Percentiles rank a stretch among this genome's conserved stretches.
Conservation (phyloP, 768 basidiomycete genomes). For the Panaeolus papilionaceus region DNA sequence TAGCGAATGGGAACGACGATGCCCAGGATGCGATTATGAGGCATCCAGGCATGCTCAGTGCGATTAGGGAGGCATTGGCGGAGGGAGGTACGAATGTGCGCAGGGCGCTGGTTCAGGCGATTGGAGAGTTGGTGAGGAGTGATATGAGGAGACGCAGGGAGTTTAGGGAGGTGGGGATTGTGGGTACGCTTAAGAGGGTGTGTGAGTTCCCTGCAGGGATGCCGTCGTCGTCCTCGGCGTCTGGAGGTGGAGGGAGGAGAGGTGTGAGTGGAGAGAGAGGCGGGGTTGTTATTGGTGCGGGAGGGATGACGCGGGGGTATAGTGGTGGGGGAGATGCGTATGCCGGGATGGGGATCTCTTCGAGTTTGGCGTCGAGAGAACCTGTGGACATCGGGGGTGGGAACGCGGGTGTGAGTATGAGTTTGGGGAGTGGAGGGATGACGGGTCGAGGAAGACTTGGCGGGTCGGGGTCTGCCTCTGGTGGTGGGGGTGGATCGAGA, state of each 20-base stretch:
- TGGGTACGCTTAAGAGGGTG: conserved; percentile 44
- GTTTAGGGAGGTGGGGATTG: conserved; percentile 47
- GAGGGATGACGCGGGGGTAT: background rate
- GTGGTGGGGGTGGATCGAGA: conserved; percentile 1
- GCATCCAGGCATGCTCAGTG: conserved; percentile 55
- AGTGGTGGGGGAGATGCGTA: background rate
- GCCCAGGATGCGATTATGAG: conserved; percentile 60
- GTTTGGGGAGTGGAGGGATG: conserved; percentile 7
- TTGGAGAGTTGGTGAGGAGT: conserved; percentile 60
- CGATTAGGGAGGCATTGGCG: conserved; percentile 63
- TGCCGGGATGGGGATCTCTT: conserved; percentile 4
- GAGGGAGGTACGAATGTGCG: conserved; percentile 64
- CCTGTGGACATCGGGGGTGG: background rate
- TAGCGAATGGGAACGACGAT: conserved; percentile 62
- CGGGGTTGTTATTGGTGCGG: conserved; percentile 12
- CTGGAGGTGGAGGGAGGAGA: background rate
- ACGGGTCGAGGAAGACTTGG: background rate
- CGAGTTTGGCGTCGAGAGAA: conserved; percentile 21
- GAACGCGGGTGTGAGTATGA: conserved; percentile 18
- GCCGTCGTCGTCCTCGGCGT: background rate
- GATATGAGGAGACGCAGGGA: conserved; percentile 40
- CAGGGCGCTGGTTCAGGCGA: conserved; percentile 63
- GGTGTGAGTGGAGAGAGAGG: conserved; percentile 21
- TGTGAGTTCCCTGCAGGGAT: conserved; percentile 36
- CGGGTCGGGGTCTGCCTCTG: conserved; percentile 19